Conservation (phyloP, 2,329 filamentous ascomycete species). For the Scedosporium boydii region DNA sequence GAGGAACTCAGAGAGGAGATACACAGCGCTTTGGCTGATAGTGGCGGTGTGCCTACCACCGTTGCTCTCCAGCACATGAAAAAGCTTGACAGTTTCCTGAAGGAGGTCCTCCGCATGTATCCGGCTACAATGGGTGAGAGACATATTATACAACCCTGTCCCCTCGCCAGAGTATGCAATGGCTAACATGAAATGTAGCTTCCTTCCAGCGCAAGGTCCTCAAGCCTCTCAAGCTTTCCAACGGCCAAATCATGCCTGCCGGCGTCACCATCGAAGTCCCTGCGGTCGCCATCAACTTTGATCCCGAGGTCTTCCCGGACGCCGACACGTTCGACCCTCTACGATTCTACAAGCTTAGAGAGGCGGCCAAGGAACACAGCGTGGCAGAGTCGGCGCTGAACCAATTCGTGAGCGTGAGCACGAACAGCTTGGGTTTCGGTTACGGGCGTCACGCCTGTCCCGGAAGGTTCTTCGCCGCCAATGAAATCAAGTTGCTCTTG, state of each 20-base stretch:
- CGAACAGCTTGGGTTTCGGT: constrained; percentile 26
- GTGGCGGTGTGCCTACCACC: constrained; percentile 22
- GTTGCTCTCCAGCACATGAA: constrained; percentile 26
- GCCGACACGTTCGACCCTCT: constrained; percentile 8
- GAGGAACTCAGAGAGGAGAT: constrained; percentile 43
- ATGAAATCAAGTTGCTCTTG: constrained; percentile 35
- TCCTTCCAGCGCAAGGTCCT: background rate
- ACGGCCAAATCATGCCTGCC: constrained; percentile 25
- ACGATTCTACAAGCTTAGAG: constrained; percentile 25
- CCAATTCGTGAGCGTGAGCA: constrained; percentile 31
- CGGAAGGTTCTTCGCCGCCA: constrained; percentile 33
- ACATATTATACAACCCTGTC: background rate
- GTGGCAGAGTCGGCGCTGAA: constrained; percentile 16
- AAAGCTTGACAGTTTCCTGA: constrained; percentile 31
- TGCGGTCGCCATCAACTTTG: constrained; percentile 1
- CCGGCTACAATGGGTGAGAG: constrained; percentile 10
- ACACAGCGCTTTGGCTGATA: constrained; percentile 22
- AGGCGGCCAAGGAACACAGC: constrained; percentile 14
- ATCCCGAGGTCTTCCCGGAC: background rate
- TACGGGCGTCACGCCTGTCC: constrained; percentile 30
- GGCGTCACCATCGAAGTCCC: constrained; percentile 32
- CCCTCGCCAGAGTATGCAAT: background rate
- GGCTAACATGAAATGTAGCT: background rate
- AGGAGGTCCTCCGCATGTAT: constrained; percentile 24
- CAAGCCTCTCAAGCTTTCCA: background rate